Evolutionary conservation across 2,329 filamentous ascomycete species (phyloP).

Genomic region (Ophiocordyceps sinensis): DNA sequence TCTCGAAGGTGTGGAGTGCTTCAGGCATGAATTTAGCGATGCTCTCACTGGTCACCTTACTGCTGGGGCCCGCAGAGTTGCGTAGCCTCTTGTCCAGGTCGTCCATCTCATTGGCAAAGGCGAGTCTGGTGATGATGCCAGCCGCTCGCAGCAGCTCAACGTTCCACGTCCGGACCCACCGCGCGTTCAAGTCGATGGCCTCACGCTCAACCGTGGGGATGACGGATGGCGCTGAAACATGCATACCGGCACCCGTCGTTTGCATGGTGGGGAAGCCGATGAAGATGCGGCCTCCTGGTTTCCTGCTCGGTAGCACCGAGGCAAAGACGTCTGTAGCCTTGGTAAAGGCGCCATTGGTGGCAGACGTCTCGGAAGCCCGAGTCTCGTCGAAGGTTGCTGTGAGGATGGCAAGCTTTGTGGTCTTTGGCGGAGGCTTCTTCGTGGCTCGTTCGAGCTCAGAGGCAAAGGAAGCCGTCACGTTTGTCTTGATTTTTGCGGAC

Average conservation of each 20-base stretch:
- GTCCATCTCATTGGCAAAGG: constrained; percentile 77
- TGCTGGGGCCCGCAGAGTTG: constrained; percentile 26
- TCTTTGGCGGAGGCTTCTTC: constrained; percentile 88
- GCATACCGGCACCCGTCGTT: constrained; percentile 84
- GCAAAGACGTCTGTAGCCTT: constrained; percentile 69
- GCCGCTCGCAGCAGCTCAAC: constrained; percentile 81
- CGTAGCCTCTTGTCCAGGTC: constrained; percentile 51
- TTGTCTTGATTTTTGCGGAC: constrained; percentile 68
- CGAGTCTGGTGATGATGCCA: constrained; percentile 77
- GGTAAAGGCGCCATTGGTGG: constrained; percentile 27
- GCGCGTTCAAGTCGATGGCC: constrained; percentile 89
- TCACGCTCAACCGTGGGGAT: constrained; percentile 97
- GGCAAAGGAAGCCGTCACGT: constrained; percentile 56
- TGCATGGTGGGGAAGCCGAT: constrained; percentile 97
- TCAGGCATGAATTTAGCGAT: constrained; percentile 58
- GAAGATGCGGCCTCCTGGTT: constrained; percentile 72
- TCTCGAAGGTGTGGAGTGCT: constrained; percentile 69
- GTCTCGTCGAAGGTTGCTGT: constrained; percentile 84
- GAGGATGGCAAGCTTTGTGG: constrained; percentile 71
- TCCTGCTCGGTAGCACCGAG: constrained; percentile 77
- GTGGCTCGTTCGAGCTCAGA: constrained; percentile 87
- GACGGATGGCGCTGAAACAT: constrained; percentile 88
- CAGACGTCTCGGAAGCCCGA: constrained; percentile 43
- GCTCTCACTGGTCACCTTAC: constrained; percentile 45
- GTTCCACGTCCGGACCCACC: constrained; percentile 93